Evolutionary conservation across 2,329 filamentous ascomycete species (phyloP), one percentile per base, ranked within the genome.

Genomic region (Ophiostoma sp.): DNA sequence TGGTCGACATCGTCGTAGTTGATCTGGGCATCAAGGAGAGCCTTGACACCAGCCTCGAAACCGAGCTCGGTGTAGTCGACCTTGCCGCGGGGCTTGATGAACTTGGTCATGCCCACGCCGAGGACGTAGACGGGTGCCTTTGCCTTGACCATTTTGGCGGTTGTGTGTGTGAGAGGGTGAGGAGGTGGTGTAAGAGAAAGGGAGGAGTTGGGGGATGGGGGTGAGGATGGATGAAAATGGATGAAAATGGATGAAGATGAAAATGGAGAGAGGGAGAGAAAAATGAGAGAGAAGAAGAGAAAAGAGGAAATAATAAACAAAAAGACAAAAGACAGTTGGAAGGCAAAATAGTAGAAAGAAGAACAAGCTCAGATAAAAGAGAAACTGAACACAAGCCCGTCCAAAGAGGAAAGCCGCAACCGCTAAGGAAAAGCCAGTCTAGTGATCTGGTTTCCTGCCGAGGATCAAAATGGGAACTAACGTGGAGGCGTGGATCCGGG

Each of bases 41-140:
- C 94, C 83, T 97, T 97, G 81, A 96, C 87, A 77, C 94, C 94
- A 12, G 94, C 94, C 83, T 98, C 95, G 82, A 95, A 98, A 73
- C 95, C 95, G 31, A 98, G 90, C 81, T 97, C 95, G 8, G 94
- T 94, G 84, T 98, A 98, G 85, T 97, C 94, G 77, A 97, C 93
- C 82, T 95, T 95, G 81, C 94, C 93, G 73, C 95, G 90, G 57
- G 95, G 95, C 86, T 98, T 98, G 89, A 98, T 95, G 88, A 98
- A 98, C 84, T 97, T 97, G 84, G 95, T 98, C 93, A 98, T 96
- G 85, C 95, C 95, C 78, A 98, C 96, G 85, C 95, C 95, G 75
- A 98, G 90, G 80, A 98, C 93, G 87, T 98, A 98, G 86, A 85
- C 86, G 74, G 87, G 86, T 71, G 85, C 82, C 78, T 86, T 87